These are phyloP conservation scores for Sphaceloma murrayae DNA, from an alignment of 2,329 filamentous ascomycete species.

Conservation along the genomic window DNA sequence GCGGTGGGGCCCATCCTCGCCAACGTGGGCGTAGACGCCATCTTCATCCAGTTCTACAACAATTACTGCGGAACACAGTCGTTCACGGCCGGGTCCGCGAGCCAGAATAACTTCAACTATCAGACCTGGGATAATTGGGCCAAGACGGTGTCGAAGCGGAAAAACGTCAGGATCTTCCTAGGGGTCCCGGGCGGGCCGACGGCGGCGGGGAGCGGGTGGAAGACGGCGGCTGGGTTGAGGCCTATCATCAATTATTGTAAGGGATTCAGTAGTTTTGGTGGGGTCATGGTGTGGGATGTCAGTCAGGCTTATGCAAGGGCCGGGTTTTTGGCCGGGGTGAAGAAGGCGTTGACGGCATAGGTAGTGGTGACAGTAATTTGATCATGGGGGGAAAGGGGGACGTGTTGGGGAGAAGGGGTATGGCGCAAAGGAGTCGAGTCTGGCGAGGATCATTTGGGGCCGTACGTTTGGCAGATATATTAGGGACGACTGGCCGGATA, in stretches of 20 bases:
- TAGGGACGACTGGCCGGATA: too few relatives aligned
- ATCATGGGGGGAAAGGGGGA: too few relatives aligned
- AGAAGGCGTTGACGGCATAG: conserved; percentile 32
- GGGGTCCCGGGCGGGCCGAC: conserved; percentile 35
- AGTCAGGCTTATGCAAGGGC: conserved; percentile 39
- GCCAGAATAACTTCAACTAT: conserved; percentile 16
- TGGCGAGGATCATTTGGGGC: too few relatives aligned
- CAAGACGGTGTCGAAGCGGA: conserved; percentile 30
- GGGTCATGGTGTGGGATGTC: conserved; percentile 52
- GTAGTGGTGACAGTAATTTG: too few relatives aligned
- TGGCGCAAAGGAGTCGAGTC: too few relatives aligned
- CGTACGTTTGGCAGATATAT: too few relatives aligned
- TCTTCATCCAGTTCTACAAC: conserved; percentile 41
- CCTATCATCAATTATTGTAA: conserved; percentile 41
- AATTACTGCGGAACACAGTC: conserved; percentile 41
- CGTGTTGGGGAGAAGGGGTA: too few relatives aligned
- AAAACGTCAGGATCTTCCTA: conserved; percentile 44
- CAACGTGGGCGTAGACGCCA: conserved; percentile 34
- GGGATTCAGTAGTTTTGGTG: conserved; percentile 40
- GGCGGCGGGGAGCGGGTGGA: conserved; percentile 21
- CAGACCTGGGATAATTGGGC: conserved; percentile 43
- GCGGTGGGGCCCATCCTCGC: conserved; percentile 35
- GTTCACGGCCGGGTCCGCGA: conserved; percentile 25
- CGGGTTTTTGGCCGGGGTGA: conserved; percentile 35
- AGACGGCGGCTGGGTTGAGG: conserved; percentile 5